Evolutionary conservation across 441 rosid species (phyloP), one percentile per base, ranked within the genome.

Genomic region (Breynia disticha): DNA sequence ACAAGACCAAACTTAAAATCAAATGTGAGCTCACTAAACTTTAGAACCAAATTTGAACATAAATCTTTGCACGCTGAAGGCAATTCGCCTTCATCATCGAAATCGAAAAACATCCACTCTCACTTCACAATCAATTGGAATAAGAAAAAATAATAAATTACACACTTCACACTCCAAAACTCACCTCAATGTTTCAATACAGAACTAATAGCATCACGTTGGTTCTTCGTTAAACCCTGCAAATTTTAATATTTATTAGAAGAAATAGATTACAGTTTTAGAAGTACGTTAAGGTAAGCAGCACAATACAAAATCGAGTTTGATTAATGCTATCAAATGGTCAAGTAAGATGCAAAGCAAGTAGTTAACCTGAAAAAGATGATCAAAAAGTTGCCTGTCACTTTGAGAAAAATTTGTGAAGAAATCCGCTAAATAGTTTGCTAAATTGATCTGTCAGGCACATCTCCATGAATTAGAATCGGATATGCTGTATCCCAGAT

Each of bases 321-420:
- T 28, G 39, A 50, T 15, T 3, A 51, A 48, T 44, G 44, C 7
- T 16, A n/a, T 45, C 43, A 44, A 41, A 28, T 58, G 28, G 39
- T 59, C 45, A 20, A 22, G 11, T 9, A 48, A 62, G 49, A 59
- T 47, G 50, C 16, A 3, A 54, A 65, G n/a, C n/a, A n/a, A n/a
- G n/a, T n/a, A n/a, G 19, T 61, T 48, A 14, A 82, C 95, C 94
- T 76, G 96, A 74, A 70, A 81, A 72, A 90, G 82, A 72, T 66
- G 70, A 60, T 79, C 74, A 52, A 90, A 76, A 65, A 77, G 65
- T 59, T 67, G 74, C 39, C 65, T 61, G 54, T 87, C 79, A 50
- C 75, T 74, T 22, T 63, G 62, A 1, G 65, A 74, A 63, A 90
- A 82, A 53, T 79, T 81, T 14, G 16, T 22, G 46, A 90, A 50